phyloP scores from a whole-genome alignment of 176 grass and related monocot genomes.

The Metroxylon sagu region DNA sequence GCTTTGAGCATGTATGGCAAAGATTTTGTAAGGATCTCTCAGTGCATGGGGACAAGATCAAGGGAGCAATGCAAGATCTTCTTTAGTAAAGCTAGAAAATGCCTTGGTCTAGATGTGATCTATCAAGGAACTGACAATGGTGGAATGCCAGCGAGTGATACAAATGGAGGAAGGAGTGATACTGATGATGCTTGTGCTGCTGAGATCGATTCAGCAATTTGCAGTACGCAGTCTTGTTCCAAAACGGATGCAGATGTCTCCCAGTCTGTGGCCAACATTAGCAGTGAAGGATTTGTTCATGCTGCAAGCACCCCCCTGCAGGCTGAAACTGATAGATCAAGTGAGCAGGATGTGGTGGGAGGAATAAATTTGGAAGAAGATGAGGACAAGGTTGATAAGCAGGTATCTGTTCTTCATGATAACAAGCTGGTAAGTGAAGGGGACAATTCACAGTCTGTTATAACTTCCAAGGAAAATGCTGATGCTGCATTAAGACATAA shows the following conservation, averaged over 20 bases:
- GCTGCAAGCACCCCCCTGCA: constrained; percentile 3
- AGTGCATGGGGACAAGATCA: constrained; percentile 59
- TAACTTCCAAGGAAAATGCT: not conserved
- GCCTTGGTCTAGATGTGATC: constrained; percentile 70
- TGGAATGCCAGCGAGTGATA: constrained; percentile 31
- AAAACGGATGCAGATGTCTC: constrained; percentile 50
- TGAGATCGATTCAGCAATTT: constrained; percentile 61
- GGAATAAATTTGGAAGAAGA: constrained; percentile 16
- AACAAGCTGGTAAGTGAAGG: constrained; percentile 9
- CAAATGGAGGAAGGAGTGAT: constrained; percentile 50
- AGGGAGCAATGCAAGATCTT: constrained; percentile 90
- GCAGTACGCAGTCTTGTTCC: constrained; percentile 53
- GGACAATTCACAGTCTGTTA: constrained; percentile 7
- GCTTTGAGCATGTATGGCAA: constrained; percentile 66
- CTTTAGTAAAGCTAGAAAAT: constrained; percentile 85
- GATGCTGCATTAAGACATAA: constrained; percentile 11
- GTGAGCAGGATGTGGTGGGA: constrained; percentile 16
- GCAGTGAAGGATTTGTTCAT: constrained; percentile 20
- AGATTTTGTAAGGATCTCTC: constrained; percentile 61
- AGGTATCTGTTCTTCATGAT: constrained; percentile 10
- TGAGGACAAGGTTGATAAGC: constrained; percentile 22
- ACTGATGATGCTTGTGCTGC: constrained; percentile 55
- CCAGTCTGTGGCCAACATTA: constrained; percentile 18
- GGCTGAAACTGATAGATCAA: constrained; percentile 14
- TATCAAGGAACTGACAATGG: constrained; percentile 31